These are phyloP conservation scores for Camelina laxa DNA, from an alignment of 345 rosid species.

Conservation along the genomic window DNA sequence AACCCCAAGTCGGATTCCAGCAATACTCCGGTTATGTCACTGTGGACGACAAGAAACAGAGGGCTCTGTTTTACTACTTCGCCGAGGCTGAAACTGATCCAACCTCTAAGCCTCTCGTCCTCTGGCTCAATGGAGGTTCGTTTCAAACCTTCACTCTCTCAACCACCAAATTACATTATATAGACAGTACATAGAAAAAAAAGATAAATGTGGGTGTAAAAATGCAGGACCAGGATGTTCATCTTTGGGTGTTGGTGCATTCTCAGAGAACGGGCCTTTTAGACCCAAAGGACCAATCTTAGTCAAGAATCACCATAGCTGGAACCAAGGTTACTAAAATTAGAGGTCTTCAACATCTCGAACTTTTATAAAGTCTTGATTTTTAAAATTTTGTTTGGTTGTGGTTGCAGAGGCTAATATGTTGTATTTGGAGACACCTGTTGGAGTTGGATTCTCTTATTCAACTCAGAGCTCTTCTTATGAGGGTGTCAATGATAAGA, in stretches of 20 bases:
- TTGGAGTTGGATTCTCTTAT: constrained; percentile 98
- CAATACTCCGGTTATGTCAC: constrained; percentile 91
- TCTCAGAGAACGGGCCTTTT: constrained; percentile 95
- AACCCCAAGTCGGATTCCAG: constrained; percentile 73
- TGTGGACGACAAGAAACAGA: constrained; percentile 70
- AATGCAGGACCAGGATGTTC: constrained; percentile 87
- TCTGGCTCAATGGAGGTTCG: constrained; percentile 98
- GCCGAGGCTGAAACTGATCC: constrained; percentile 87
- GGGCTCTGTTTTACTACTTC: constrained; percentile 92
- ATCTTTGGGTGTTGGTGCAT: constrained; percentile 96
- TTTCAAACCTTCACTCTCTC: background rate
- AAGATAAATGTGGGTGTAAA: constrained; percentile 2
- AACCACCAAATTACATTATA: background rate
- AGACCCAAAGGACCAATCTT: constrained; percentile 82
- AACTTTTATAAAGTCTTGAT: constrained; percentile 19
- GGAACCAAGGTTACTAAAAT: constrained; percentile 70
- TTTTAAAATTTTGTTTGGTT: constrained; percentile 9
- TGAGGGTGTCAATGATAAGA: constrained; percentile 72
- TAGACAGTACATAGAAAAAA: background rate
- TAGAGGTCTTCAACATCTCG: background rate
- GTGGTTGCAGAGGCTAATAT: constrained; percentile 82
- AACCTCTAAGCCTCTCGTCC: constrained; percentile 83
- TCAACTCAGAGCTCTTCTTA: constrained; percentile 66
- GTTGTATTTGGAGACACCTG: constrained; percentile 89
- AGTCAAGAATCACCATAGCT: constrained; percentile 82